A percentile compares a stretch with the other conserved stretches of the same genome.
These are phyloP conservation scores for Tricholomella constricta DNA, from an alignment of 768 basidiomycete species.

Conservation along the genomic window DNA sequence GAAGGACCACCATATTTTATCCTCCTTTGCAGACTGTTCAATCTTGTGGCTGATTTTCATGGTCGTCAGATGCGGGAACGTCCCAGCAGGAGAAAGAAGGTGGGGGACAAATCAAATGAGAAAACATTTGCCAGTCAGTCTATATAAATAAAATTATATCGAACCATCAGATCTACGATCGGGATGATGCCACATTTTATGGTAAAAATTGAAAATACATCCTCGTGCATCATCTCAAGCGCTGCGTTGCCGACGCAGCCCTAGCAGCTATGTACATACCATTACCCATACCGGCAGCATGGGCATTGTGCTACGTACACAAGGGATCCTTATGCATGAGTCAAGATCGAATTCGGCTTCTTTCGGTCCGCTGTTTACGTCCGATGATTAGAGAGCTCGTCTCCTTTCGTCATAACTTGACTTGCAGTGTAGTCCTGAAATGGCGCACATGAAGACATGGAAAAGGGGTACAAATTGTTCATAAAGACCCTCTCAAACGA, in stretches of 20 bases:
- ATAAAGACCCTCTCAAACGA: background rate
- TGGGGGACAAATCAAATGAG: conserved; percentile 11
- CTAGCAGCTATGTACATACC: background rate
- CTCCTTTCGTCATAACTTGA: too few relatives aligned
- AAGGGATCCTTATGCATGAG: background rate
- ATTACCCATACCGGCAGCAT: background rate
- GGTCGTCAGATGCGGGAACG: conserved; percentile 25
- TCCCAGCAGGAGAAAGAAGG: conserved; percentile 1
- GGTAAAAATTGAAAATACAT: background rate
- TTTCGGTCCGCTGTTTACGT: conserved; percentile 3
- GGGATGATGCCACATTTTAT: conserved; percentile 2
- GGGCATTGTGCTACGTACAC: background rate
- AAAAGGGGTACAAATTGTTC: too few relatives aligned
- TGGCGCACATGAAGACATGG: too few relatives aligned
- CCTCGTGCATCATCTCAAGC: conserved; percentile 5
- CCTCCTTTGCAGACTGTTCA: conserved; percentile 78
- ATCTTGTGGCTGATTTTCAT: conserved; percentile 99
- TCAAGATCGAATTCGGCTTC: background rate
- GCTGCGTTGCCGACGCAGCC: background rate
- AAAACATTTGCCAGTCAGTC: conserved; percentile 1
- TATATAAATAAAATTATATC: conserved; percentile 21
- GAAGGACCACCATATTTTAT: conserved; percentile 96
- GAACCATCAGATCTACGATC: conserved; percentile 22
- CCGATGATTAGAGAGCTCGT: too few relatives aligned
- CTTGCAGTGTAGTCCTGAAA: too few relatives aligned